A percentile compares a stretch with the other conserved stretches of the same genome.
Evolutionary conservation across 2,329 filamentous ascomycete species (phyloP).

Genomic region (Nannizziopsis arthrosporioides): DNA sequence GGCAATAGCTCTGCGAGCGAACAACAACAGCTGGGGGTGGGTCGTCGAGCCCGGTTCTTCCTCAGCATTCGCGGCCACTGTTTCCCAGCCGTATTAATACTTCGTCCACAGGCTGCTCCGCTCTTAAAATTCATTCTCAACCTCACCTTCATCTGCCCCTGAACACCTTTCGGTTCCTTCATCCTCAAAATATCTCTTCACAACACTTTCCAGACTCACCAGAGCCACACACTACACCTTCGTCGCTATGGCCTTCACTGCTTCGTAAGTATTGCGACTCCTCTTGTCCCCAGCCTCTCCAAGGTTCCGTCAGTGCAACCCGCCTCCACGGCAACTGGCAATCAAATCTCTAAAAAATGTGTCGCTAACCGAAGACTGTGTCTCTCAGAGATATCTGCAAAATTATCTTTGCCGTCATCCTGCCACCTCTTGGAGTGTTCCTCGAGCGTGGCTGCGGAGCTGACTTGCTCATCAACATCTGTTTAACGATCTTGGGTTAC

Average conservation of each 20-base stretch:
- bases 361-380: not conserved
- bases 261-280: conserved; percentile 32
- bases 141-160: not conserved
- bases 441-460: conserved; percentile 82
- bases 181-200: not conserved
- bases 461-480: conserved; percentile 85
- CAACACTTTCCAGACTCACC: not conserved
- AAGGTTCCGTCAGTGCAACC: not conserved
- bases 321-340: not conserved
- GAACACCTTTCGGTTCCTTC: not conserved
- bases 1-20: not conserved
- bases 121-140: not conserved
- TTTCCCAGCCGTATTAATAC: conserved; percentile 6
- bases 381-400: conserved; percentile 58
- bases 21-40: conserved; percentile 4
- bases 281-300: conserved; percentile 7
- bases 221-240: not conserved
- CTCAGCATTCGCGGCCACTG: no score
- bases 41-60: not conserved
- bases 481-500: conserved; percentile 66
- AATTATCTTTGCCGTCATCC: conserved; percentile 77
- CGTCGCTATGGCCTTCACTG: conserved; percentile 42
- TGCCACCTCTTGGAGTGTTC: conserved; percentile 85
- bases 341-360: not conserved
- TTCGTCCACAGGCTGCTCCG: conserved; percentile 1